phyloP scores from a whole-genome alignment of 2,329 filamentous ascomycete species.

The Ophioceras dolichostomum region DNA sequence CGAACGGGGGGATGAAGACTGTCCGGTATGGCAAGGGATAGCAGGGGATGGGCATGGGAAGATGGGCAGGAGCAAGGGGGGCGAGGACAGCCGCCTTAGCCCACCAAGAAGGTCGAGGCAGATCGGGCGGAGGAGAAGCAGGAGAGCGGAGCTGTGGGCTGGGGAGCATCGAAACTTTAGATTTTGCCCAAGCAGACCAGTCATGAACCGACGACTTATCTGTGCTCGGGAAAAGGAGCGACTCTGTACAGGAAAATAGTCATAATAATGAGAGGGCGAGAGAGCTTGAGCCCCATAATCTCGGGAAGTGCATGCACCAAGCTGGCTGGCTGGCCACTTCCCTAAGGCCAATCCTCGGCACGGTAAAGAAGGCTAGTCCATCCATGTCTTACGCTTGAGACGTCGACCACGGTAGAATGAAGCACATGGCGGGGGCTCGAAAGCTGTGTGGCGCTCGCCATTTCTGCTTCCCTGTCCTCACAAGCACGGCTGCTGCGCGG shows the following conservation, averaged over 20 bases:
- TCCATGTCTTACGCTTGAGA: too few relatives aligned
- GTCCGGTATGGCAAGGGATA: not conserved
- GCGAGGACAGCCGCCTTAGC: too few relatives aligned
- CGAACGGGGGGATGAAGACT: not conserved
- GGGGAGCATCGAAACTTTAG: not conserved
- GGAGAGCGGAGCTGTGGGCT: not conserved
- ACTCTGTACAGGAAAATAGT: slow-evolving; percentile 14
- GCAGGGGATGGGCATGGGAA: not conserved
- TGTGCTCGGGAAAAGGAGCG: slow-evolving; percentile 6
- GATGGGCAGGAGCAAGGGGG: too few relatives aligned
- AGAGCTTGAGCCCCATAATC: slow-evolving; percentile 16
- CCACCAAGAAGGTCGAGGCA: slow-evolving; percentile 2
- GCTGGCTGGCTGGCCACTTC: slow-evolving; percentile 1
- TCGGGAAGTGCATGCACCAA: slow-evolving; percentile 12
- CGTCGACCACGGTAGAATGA: too few relatives aligned
- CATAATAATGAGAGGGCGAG: slow-evolving; percentile 15
- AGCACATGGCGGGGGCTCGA: not conserved
- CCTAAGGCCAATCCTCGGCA: slow-evolving; percentile 2
- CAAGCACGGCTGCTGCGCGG: too few relatives aligned
- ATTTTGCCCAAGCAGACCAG: slow-evolving; percentile 15
- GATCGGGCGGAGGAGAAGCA: not conserved
- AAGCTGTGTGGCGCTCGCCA: not conserved
- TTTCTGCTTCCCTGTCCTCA: too few relatives aligned
- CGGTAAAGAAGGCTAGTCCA: too few relatives aligned
- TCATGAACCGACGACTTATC: slow-evolving; percentile 25